Base-by-base conservation (phyloP, 2,329 filamentous ascomycete genomes). In the Parastagonospora avenae region DNA sequence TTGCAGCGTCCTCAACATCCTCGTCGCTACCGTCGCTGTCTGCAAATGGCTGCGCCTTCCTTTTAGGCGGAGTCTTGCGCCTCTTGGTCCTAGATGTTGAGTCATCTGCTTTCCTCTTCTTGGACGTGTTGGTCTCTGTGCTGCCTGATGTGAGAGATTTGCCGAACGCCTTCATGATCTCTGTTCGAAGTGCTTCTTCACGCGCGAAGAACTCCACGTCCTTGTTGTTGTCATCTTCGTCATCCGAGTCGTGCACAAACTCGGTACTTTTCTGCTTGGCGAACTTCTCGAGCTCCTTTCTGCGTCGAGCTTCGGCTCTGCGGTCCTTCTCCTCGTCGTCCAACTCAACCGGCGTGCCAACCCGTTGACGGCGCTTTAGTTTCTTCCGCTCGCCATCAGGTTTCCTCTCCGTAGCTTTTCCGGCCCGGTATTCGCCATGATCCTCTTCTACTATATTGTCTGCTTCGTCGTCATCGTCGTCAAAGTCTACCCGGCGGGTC, bases 181-280 rank as follows among this genome's bases (percentile, higher is more conserved):
- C 82, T 57, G 84, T 80, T 42, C 89, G 80, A 52, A 88, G 79
- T 57, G 82, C 77, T 71, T 87, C 85, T 74, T 97, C 92, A 12
- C 84, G 81, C 2, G 82, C 85, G 73, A 93, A 97, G 74, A 97
- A 97, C 15, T 83, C 85, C 16, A 70, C 78, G 73, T 90, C 84
- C 49, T 85, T 83, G 40, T 92, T 91, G 30, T 83, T 85, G 65
- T 96, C 91, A 58, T 96, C 92, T 61, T 96, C 92, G 46, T 97
- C 94, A 68, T 97, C 94, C 60, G 89, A 91, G 32, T 88, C 86
- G 50, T 88, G 84, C 43, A 99, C 89, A 64, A 86, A 93, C 33
- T 93, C 75, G 19, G 87, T 86, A 64, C 90, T 95, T 79, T 97
- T 97, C 76, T 94, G 89, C 68, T 88, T 89, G 29, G 80, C 79